A percentile compares a stretch with the other conserved stretches of the same genome.
Conservation (phyloP, 495 filamentous ascomycete genomes). For the Xylaria sp. region DNA sequence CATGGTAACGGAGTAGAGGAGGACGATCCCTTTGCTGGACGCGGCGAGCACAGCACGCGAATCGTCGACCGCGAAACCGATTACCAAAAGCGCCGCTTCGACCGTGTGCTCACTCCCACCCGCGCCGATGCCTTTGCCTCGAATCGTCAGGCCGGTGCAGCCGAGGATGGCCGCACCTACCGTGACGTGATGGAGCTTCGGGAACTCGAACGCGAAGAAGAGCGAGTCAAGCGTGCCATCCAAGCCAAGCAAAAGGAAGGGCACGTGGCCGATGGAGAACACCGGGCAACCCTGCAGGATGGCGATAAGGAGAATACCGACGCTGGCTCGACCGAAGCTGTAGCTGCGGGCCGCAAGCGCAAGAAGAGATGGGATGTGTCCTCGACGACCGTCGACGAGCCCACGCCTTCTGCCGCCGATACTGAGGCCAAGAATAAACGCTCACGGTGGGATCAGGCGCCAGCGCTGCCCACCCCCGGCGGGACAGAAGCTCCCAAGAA, state of each 20-base stretch:
- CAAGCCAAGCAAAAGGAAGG: slow-evolving; percentile 71
- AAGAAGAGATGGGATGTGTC: slow-evolving; percentile 94
- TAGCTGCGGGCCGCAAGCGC: slow-evolving; percentile 72
- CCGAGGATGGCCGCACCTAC: slow-evolving; percentile 73
- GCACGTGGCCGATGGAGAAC: slow-evolving; percentile 57
- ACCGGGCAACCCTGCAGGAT: slow-evolving; percentile 75
- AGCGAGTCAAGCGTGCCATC: slow-evolving; percentile 81
- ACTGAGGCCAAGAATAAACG: slow-evolving; percentile 69
- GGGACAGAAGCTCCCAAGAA: slow-evolving; percentile 65
- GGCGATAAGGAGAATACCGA: slow-evolving; percentile 77
- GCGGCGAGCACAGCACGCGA: slow-evolving; percentile 83
- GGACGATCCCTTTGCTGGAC: slow-evolving; percentile 83
- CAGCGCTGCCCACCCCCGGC: slow-evolving; percentile 63
- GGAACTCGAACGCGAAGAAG: slow-evolving; percentile 94
- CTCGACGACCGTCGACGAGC: slow-evolving; percentile 55
- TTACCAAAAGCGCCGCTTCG: slow-evolving; percentile 94
- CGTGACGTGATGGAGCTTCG: slow-evolving; percentile 89
- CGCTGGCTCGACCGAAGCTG: slow-evolving; percentile 69
- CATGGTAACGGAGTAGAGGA: slow-evolving; percentile 84
- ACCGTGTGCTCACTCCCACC: slow-evolving; percentile 86
- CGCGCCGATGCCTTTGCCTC: slow-evolving; percentile 87
- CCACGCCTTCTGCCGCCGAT: slow-evolving; percentile 57
- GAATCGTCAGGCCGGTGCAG: slow-evolving; percentile 70
- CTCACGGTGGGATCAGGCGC: slow-evolving; percentile 91
- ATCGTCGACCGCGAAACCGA: slow-evolving; percentile 94